Base-by-base conservation (phyloP, 176 grass and related monocot genomes). In the Phyllostachys edulis region DNA sequence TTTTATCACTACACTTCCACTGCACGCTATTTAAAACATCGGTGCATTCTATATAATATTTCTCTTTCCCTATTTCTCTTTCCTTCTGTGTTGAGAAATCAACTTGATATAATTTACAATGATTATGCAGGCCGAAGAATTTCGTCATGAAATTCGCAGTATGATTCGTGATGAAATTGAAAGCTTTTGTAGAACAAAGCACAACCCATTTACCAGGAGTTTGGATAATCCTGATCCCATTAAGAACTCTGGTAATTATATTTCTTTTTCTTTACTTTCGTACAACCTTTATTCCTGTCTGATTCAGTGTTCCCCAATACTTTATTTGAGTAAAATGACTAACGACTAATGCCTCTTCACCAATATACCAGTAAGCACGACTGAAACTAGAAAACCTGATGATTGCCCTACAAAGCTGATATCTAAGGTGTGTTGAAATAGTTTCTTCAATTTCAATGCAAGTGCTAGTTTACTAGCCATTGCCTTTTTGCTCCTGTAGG, bases 91-190 rank as follows among this genome's bases (percentile, higher is more conserved):
- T 16, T 38, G 55, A 60, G 1, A 41, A 50, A 44, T 23, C 45
- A 50, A 52, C 20, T 63, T 77, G 18, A 81, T 13, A 77, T 37
- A 38, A 51, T 76, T 81, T 81, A 45, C 67, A 64, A 73, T 85
- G 71, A 81, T 46, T 41, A 71, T 82, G 83, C 71, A 90, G 88
- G 71, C n/a, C 10, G 83, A 85, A 71, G 71, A 85, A 55, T 76
- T 85, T 71, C 71, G 45, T 57, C 71, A 38, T 76, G 71, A 90
- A 77, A 90, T 90, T 38, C 54, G 64, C 38, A 82, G 21, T 77
- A 65, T 86, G 68, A 81, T 90, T 77, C 82, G 26, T 77, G 83
- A 71, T 65, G 78, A 86, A 85, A 82, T 90, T 26, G 55, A 90
- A 72, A 79, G 67, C 46, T 79, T 67, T 24, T 72, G 10, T 79